Base-by-base conservation (phyloP, 805 yeast genomes). In the Wickerhamiella hasegawae region DNA sequence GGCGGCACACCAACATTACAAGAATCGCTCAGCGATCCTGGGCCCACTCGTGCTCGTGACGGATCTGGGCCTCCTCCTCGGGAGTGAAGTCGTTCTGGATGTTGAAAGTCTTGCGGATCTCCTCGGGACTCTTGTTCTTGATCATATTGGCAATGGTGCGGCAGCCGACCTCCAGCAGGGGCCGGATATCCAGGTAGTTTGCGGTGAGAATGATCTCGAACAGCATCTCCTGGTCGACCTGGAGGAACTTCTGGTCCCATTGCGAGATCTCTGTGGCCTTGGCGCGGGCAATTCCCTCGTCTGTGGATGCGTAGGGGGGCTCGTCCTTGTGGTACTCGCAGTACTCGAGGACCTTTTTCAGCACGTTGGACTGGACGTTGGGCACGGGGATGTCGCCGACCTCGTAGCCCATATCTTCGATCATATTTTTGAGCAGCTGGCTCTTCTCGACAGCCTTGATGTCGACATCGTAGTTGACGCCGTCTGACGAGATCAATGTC, bases 211-310 rank as follows among this genome's bases (percentile, higher is more conserved):
- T 64, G 45, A 63, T 64, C 48, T 63, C 68, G 44, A 62, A 63
- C 37, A 64, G 55, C 62, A 63, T 59, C 41, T 64, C 66, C 53
- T 63, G 97, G 58, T 87, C 97, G 26, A 87, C 95, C 52, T 81
- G 80, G 48, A 87, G 68, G 56, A 85, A 87, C 56, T 80, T 82
- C 56, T 81, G 80, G 59, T 87, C 97, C 97, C 97, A 87, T 32
- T 84, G 84, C 42, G 79, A 87, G 34, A 87, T 83, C 3, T 94
- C 95, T 2, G 84, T 83, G n/a, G 87, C 68, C 53, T 80, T 81
- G 34, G 57, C 55, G 46, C 82, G 93, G 36, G 78, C 85, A 29
- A 46, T 40, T 18, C 49, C 47, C 31, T 49, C 53, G 18, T 49
- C 53, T 43, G 82, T 94, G 39, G 73, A 82, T 36, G 76, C 41